Percentiles rank a stretch among this genome's conserved stretches.
These are phyloP conservation scores for Austroboletus eburneus DNA, from an alignment of 768 basidiomycete genomes.

Conservation along the genomic window DNA sequence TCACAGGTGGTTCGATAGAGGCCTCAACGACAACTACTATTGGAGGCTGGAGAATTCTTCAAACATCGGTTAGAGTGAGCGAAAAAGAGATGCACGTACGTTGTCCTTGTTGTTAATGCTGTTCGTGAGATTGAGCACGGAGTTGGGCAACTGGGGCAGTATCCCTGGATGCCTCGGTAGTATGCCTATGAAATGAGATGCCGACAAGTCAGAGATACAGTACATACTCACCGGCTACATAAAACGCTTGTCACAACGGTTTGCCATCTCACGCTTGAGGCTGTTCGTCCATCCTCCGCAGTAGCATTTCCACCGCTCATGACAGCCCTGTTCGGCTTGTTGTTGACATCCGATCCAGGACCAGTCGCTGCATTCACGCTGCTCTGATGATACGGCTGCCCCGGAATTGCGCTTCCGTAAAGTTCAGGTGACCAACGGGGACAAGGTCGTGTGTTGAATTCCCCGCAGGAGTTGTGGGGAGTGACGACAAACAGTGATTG, in stretches of 20 bases:
- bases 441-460: constrained; percentile 65
- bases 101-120: constrained; percentile 70
- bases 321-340: too few species aligned
- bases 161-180: constrained; percentile 82
- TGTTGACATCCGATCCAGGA: too few species aligned
- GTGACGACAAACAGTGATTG: too few species aligned
- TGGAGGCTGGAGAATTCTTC: constrained; percentile 80
- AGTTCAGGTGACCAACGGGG: constrained; percentile 72
- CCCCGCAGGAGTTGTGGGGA: constrained; percentile 48
- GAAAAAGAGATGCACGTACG: constrained; percentile 35
- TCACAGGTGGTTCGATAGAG: too few species aligned
- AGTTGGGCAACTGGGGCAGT: constrained; percentile 63
- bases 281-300: too few species aligned
- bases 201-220: too few species aligned
- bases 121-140: constrained; percentile 64
- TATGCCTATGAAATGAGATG: constrained; percentile 47
- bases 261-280: too few species aligned
- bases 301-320: too few species aligned
- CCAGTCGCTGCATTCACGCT: constrained; percentile 44
- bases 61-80: constrained; percentile 52
- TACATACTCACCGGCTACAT: too few species aligned
- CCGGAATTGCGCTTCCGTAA: constrained; percentile 69
- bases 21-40: too few species aligned
- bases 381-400: constrained; percentile 49
- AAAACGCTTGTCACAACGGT: too few species aligned